These are phyloP conservation scores for Glycyrrhiza uralensis DNA, from an alignment of 306 rosid genomes.

Conservation along the genomic window DNA sequence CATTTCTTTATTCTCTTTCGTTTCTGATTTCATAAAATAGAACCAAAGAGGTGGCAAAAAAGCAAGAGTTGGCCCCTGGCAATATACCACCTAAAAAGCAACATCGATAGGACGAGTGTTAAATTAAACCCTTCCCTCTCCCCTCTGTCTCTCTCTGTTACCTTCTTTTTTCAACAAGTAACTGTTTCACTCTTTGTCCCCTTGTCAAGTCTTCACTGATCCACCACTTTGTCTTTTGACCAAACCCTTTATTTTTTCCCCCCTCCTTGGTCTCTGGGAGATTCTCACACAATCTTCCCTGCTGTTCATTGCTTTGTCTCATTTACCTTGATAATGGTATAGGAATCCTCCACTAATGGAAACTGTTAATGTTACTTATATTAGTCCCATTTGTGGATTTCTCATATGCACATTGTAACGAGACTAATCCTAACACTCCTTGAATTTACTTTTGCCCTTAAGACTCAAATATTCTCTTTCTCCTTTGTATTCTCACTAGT, in stretches of 20 bases:
- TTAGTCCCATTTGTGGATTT: conserved; percentile 31
- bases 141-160: conserved; percentile 36
- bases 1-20: conserved; percentile 3
- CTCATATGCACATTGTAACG: conserved; percentile 30
- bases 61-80: conserved; percentile 35
- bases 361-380: no score
- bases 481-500: neutral
- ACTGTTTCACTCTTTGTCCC: conserved; percentile 30
- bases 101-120: conserved; percentile 37
- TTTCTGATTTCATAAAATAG: conserved; percentile 27
- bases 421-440: neutral
- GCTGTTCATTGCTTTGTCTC: conserved; percentile 1
- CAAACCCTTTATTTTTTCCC: conserved; percentile 27
- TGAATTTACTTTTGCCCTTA: neutral
- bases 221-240: conserved; percentile 52
- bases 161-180: conserved; percentile 23
- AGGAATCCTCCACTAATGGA: no score
- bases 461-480: neutral
- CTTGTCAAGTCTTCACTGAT: conserved; percentile 32
- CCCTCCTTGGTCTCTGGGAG: conserved; percentile 20
- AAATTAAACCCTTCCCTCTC: conserved; percentile 29
- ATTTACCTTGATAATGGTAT: neutral
- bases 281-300: conserved; percentile 16
- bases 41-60: conserved; percentile 38
- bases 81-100: conserved; percentile 53